Conservation (phyloP, 2,329 filamentous ascomycete species). For the Cytospora piceae region DNA sequence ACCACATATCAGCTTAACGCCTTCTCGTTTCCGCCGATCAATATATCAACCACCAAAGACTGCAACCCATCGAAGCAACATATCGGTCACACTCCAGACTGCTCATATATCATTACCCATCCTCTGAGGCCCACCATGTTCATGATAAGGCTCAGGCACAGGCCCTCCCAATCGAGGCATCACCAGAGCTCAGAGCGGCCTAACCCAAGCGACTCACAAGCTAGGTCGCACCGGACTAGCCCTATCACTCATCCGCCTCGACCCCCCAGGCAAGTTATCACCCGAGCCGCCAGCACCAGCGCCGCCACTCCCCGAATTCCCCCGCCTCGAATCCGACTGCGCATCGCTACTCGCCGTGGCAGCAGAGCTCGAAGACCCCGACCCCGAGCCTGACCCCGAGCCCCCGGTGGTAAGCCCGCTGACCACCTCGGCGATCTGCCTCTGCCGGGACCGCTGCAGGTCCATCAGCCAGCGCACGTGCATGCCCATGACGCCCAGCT, state of each 20-base stretch:
- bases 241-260: constrained; percentile 10
- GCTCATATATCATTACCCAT: not conserved
- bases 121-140: not conserved
- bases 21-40: not conserved
- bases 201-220: constrained; percentile 9
- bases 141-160: not conserved
- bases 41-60: not conserved
- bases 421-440: constrained; percentile 69
- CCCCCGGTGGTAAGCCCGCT: constrained; percentile 73
- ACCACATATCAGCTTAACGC: not conserved
- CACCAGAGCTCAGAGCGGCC: too few species aligned
- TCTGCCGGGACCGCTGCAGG: constrained; percentile 36
- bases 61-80: not conserved
- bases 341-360: constrained; percentile 4
- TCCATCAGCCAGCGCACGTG: constrained; percentile 63
- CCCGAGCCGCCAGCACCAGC: not conserved
- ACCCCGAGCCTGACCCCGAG: not conserved
- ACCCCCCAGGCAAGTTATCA: not conserved
- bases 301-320: not conserved
- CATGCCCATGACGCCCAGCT: constrained; percentile 61
- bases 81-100: not conserved
- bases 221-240: constrained; percentile 19
- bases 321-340: constrained; percentile 5
- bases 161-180: too few species aligned
- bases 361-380: not conserved